A percentile compares a stretch with the other conserved stretches of the same genome.
Evolutionary conservation across 73 alveolate genomes (phyloP).

Genomic region (Blepharisma stoltei): DNA sequence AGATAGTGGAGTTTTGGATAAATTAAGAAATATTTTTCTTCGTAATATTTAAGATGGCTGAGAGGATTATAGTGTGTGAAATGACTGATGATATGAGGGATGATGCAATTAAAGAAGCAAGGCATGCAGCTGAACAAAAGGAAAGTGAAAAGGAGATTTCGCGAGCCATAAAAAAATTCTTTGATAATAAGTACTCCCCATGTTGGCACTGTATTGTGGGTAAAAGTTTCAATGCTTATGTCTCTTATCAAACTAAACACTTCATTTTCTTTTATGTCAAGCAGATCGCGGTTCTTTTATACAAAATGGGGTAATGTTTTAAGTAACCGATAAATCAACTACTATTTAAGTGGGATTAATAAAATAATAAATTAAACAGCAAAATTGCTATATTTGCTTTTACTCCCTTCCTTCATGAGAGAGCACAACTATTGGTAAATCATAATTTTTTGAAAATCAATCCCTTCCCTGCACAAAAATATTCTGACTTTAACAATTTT

Average conservation of each 20-base stretch:
- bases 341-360: too few relatives aligned
- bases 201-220: constrained; percentile 96
- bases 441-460: too few relatives aligned
- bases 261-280: constrained; percentile 87
- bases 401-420: too few relatives aligned
- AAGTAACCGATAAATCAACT: too few relatives aligned
- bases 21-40: too few relatives aligned
- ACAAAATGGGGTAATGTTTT: constrained; percentile 51
- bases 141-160: constrained; percentile 81
- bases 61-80: constrained; percentile 65
- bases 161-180: constrained; percentile 69
- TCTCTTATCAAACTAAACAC: constrained; percentile 78
- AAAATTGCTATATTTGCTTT: too few relatives aligned
- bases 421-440: too few relatives aligned
- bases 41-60: constrained; percentile 46
- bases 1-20: too few relatives aligned
- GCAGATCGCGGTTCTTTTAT: constrained; percentile 83
- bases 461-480: too few relatives aligned
- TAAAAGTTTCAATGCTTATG: constrained; percentile 78
- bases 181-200: constrained; percentile 87
- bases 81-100: constrained; percentile 75
- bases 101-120: constrained; percentile 77
- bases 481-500: too few relatives aligned
- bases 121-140: constrained; percentile 68
- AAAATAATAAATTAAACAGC: too few relatives aligned